Percentiles rank a stretch among this genome's conserved stretches.
Conservation (phyloP, 169 alveolate genomes). For the Plasmodium gallinaceum region DNA sequence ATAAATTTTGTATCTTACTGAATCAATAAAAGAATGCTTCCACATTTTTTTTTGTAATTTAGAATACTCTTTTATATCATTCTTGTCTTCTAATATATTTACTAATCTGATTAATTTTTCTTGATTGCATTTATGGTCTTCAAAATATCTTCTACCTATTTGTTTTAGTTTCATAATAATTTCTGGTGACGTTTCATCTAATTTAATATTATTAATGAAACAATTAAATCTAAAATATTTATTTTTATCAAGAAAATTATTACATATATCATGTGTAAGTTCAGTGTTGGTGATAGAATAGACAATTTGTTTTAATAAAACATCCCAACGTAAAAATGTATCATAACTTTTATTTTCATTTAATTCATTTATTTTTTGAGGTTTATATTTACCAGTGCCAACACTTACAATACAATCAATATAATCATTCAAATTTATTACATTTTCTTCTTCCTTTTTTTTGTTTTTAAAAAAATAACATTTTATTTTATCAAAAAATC, state of each 20-base stretch:
- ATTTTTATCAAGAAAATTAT: slow-evolving; percentile 74
- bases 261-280: slow-evolving; percentile 78
- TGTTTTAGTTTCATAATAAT: slow-evolving; percentile 75
- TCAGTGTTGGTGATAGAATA: slow-evolving; percentile 85
- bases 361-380: slow-evolving; percentile 51
- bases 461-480: slow-evolving; percentile 2
- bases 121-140: slow-evolving; percentile 67
- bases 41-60: slow-evolving; percentile 56
- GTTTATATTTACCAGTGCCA: slow-evolving; percentile 86
- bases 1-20: slow-evolving; percentile 23
- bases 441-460: slow-evolving; percentile 29
- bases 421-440: slow-evolving; percentile 62
- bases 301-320: slow-evolving; percentile 79
- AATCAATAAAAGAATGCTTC: slow-evolving; percentile 25
- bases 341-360: slow-evolving; percentile 52
- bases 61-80: slow-evolving; percentile 66
- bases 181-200: slow-evolving; percentile 83
- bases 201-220: slow-evolving; percentile 57
- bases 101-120: slow-evolving; percentile 62
- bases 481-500: slow-evolving; percentile 29
- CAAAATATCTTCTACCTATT: slow-evolving; percentile 79
- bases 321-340: slow-evolving; percentile 83
- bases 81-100: slow-evolving; percentile 77
- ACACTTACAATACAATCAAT: slow-evolving; percentile 87
- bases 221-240: slow-evolving; percentile 85